Evolutionary conservation across 2,329 filamentous ascomycete genomes (phyloP).

Genomic region (Diplodia sapinea): DNA sequence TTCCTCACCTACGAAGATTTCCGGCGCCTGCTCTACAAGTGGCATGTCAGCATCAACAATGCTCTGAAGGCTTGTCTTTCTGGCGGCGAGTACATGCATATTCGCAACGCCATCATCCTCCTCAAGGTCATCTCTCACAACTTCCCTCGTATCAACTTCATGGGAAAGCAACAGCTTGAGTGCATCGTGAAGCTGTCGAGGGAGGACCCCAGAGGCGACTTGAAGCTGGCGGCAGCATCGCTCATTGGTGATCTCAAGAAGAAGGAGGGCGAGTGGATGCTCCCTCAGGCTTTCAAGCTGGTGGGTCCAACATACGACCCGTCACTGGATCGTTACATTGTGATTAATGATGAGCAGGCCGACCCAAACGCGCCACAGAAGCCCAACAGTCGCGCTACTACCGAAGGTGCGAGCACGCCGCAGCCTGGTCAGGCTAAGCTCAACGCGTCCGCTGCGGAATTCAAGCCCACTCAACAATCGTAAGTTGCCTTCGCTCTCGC

Average conservation of each 20-base stretch:
- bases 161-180: conserved; percentile 72
- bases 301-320: conserved; percentile 52
- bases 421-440: conserved; percentile 55
- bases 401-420: conserved; percentile 47
- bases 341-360: conserved; percentile 10
- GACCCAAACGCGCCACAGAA: conserved; percentile 25
- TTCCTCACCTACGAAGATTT: conserved; percentile 87
- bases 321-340: not conserved
- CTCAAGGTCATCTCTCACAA: conserved; percentile 79
- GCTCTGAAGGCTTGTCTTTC: conserved; percentile 83
- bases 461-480: conserved; percentile 59
- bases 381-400: conserved; percentile 43
- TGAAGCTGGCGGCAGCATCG: conserved; percentile 75
- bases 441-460: conserved; percentile 65
- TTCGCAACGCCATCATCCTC: conserved; percentile 91
- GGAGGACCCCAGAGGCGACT: conserved; percentile 70
- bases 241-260: conserved; percentile 73
- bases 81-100: conserved; percentile 93
- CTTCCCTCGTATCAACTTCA: conserved; percentile 90
- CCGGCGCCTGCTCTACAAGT: conserved; percentile 82
- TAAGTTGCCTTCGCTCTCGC: conserved; percentile 6
- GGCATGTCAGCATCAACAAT: conserved; percentile 82
- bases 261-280: conserved; percentile 70
- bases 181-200: conserved; percentile 67
- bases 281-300: conserved; percentile 74